Evolutionary conservation across 164 flowering plant genomes (phyloP).

Genomic region (Kingdonia uniflora): DNA sequence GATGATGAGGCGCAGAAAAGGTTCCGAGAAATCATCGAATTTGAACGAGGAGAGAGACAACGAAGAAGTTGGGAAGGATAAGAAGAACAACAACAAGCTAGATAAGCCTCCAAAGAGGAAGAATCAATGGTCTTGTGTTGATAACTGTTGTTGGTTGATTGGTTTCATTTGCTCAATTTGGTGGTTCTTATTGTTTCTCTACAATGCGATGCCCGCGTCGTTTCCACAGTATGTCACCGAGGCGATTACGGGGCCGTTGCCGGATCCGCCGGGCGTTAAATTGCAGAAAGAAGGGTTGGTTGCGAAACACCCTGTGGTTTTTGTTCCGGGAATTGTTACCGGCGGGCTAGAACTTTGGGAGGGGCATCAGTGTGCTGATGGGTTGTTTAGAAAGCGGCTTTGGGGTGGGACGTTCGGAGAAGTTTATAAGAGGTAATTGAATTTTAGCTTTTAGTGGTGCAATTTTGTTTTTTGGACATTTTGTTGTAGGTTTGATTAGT

Average conservation of each 20-base stretch:
- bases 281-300: conserved; percentile 61
- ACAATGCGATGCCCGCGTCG: conserved; percentile 79
- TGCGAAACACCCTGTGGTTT: conserved; percentile 88
- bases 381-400: conserved; percentile 79
- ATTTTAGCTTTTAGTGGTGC: too few species aligned
- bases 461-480: not conserved
- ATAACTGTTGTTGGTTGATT: conserved; percentile 56
- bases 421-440: conserved; percentile 66
- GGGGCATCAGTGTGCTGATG: conserved; percentile 82
- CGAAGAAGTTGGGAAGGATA: not conserved
- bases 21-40: conserved; percentile 10
- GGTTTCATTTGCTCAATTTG: conserved; percentile 48
- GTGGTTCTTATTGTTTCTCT: conserved; percentile 53
- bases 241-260: conserved; percentile 86
- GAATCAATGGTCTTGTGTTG: conserved; percentile 33
- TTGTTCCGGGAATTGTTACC: conserved; percentile 96
- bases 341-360: conserved; percentile 97
- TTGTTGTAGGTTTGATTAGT: not conserved
- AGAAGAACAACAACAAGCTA: conserved; percentile 5
- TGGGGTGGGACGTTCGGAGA: conserved; percentile 99
- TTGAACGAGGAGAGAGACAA: conserved; percentile 3
- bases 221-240: conserved; percentile 88
- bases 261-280: conserved; percentile 91
- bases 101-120: conserved; percentile 1
- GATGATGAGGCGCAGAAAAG: conserved; percentile 35